Evolutionary conservation across 257 asterid genomes (phyloP).

Genomic region (Coffea canephora): DNA sequence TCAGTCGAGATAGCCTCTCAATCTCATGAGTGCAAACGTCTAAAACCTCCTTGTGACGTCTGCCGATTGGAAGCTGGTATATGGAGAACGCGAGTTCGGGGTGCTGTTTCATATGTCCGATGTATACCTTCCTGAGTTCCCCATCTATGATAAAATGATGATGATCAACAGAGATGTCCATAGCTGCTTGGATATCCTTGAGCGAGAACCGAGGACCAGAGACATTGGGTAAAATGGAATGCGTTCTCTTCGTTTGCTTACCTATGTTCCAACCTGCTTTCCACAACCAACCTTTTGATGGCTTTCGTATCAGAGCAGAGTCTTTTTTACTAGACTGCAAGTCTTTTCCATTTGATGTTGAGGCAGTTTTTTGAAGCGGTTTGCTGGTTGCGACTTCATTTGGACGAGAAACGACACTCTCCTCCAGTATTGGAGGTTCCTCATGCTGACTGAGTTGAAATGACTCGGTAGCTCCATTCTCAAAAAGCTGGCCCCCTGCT

Average conservation of each 20-base stretch:
- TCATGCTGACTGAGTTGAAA: neutral
- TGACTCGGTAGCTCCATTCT: neutral
- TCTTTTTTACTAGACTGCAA: neutral
- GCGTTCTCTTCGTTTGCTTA: conserved; percentile 1
- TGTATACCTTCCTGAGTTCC: neutral
- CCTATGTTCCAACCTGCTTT: conserved; percentile 4
- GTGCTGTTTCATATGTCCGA: neutral
- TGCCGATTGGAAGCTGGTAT: neutral
- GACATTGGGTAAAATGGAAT: neutral
- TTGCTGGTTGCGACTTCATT: neutral
- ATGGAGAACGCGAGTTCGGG: neutral
- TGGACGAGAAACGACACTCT: neutral
- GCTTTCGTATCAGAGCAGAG: neutral
- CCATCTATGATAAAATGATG: neutral
- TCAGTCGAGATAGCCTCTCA: neutral
- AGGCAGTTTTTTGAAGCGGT: neutral
- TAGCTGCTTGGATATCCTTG: conserved; percentile 2
- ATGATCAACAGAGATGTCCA: neutral
- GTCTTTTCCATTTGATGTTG: neutral
- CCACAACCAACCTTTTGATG: neutral
- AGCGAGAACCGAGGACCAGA: neutral
- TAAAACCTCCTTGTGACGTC: neutral
- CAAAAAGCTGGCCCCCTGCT: neutral
- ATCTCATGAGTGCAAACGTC: neutral
- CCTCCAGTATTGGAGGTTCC: neutral